Evolutionary conservation across 1,284 basidiomycete species (phyloP).

Genomic region (Leccinum griseonigrum): DNA sequence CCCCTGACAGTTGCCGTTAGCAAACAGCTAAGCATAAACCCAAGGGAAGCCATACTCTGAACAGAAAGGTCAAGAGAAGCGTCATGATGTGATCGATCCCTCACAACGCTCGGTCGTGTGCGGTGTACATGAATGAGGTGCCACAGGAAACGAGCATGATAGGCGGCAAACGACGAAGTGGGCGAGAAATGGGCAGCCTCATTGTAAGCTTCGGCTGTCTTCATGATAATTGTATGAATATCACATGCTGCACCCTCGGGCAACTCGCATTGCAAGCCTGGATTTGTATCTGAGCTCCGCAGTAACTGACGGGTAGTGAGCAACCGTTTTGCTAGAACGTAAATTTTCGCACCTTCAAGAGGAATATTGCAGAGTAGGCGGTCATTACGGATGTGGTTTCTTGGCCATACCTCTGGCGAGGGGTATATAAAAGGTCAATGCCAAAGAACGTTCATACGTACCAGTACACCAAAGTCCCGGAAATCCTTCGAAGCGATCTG

Average conservation of each 20-base stretch:
- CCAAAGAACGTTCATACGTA: constrained; percentile 36
- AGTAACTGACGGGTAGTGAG: constrained; percentile 48
- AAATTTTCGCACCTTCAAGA: constrained; percentile 55
- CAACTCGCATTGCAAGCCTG: constrained; percentile 48
- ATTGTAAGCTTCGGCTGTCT: constrained; percentile 72
- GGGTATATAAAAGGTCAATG: not conserved
- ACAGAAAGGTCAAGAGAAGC: constrained; percentile 47
- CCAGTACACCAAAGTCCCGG: constrained; percentile 69
- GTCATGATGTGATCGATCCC: constrained; percentile 35
- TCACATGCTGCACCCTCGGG: constrained; percentile 55
- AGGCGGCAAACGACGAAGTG: constrained; percentile 57
- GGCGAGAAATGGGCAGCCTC: constrained; percentile 63
- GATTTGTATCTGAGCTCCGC: constrained; percentile 53
- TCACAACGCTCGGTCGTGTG: constrained; percentile 42
- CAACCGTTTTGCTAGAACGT: not conserved
- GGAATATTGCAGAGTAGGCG: constrained; percentile 75
- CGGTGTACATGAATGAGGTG: constrained; percentile 62
- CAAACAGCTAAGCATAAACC: not conserved
- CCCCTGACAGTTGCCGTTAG: constrained; percentile 19
- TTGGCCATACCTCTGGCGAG: constrained; percentile 69
- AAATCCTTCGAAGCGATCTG: constrained; percentile 72
- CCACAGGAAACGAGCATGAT: constrained; percentile 74
- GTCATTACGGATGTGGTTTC: constrained; percentile 81
- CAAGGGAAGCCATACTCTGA: constrained; percentile 37
- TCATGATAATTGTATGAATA: constrained; percentile 60